Evolutionary conservation across 352 stramenopile species (phyloP), one percentile per base, ranked within the genome.

Genomic region (Elongisporangium prolatum): DNA sequence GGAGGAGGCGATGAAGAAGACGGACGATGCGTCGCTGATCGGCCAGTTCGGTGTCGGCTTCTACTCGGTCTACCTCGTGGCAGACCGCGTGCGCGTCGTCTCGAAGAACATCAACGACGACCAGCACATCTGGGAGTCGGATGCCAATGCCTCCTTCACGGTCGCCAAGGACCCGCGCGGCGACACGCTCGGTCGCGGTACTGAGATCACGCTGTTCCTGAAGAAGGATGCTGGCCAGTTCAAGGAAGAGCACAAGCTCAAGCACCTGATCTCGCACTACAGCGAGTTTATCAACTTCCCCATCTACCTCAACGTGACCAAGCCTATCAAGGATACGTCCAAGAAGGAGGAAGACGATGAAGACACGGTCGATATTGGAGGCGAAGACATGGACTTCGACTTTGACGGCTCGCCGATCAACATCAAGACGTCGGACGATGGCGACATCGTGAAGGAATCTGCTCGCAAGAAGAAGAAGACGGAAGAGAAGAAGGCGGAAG

Each of bases 241-340:
- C 75, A 71, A 97, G 37, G 88, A 97, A 55, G 80, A 98, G 61
- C 72, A 95, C 63, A 96, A 97, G 64, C 84, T 99, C 53, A 96
- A 98, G 71, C 68, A 79, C 14, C 79, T 99, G 21, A 93, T 99
- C 40, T 80, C 93, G 51, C 95, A 97, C 68, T 99, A 99, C 83
- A 99, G 94, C 21, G 98, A 99, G 83, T 99, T 99, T 80, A 99
- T 99, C 61, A 98, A 86, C 25, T 99, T 99, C 78, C 98, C 98
- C 3, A 99, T 99, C 69, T 98, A 98, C 69, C 73, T 99, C n/a
- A 87, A 98, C 65, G 86, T 97, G 64, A 97, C 82, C 49, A 44
- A 44, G 34, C 34, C 34, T 13, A 89, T 86, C 57, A 98, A 86
- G 10, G 86, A 97, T 64, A 91, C 75, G 16, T 91, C 94, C 53